A percentile compares a stretch with the other conserved stretches of the same genome.
These are phyloP conservation scores for Malus domestica DNA, from an alignment of 306 rosid species.

Conservation along the genomic window DNA sequence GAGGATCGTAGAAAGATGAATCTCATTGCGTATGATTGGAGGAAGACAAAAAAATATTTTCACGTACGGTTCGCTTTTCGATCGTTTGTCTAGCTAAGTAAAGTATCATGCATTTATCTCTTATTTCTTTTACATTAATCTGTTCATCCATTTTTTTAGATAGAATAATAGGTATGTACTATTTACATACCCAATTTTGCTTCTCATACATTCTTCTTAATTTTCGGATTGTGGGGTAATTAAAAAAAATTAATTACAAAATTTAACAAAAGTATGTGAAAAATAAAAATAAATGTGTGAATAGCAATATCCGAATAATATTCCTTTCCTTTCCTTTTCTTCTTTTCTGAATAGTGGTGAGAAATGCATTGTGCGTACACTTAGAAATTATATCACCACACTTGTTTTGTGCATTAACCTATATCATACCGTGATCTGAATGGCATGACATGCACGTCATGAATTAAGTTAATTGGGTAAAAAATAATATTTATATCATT, in stretches of 20 bases:
- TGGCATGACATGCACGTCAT: background rate
- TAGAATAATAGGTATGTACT: background rate
- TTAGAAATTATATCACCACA: background rate
- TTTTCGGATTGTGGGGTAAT: too few species aligned
- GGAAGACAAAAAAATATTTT: background rate
- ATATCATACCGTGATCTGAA: background rate
- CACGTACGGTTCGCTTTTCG: background rate
- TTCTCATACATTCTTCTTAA: too few species aligned
- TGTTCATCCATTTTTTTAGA: background rate
- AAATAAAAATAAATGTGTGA: too few species aligned
- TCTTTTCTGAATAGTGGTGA: background rate
- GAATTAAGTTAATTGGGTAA: background rate
- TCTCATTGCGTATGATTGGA: background rate
- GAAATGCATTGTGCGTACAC: background rate
- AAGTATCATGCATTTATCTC: background rate
- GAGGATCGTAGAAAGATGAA: background rate
- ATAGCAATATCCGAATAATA: too few species aligned
- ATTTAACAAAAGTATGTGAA: too few species aligned
- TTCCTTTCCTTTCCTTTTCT: background rate
- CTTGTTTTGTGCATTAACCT: background rate
- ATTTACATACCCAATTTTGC: too few species aligned
- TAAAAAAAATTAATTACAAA: too few species aligned
- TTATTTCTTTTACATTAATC: background rate
- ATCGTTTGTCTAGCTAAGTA: background rate
- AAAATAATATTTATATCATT: background rate